A percentile compares a stretch with the other conserved stretches of the same genome.
Evolutionary conservation across 2,329 filamentous ascomycete genomes (phyloP).

Genomic region (Dothistroma septosporum): DNA sequence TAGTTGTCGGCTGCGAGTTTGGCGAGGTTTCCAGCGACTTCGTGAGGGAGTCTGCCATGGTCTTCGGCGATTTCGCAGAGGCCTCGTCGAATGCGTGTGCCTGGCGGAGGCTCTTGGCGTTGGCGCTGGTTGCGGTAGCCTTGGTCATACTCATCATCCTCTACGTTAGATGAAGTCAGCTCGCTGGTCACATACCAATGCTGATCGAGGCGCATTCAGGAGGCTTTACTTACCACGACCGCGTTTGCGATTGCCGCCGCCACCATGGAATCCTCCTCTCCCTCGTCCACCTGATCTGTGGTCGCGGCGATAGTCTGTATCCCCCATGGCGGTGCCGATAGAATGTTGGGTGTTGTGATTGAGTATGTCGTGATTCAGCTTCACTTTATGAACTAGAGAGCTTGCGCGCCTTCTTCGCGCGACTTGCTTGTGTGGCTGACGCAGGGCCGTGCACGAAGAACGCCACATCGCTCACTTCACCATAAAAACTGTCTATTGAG

Average conservation of each 20-base stretch:
- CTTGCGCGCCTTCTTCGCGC: background rate
- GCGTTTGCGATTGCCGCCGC: constrained; percentile 67
- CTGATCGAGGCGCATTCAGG: constrained; percentile 11
- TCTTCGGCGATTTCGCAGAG: constrained; percentile 78
- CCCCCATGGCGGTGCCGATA: constrained; percentile 26
- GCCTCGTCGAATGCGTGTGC: constrained; percentile 70
- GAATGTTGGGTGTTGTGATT: background rate
- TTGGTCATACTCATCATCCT: constrained; percentile 74
- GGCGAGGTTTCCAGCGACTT: constrained; percentile 71
- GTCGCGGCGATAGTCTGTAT: constrained; percentile 31
- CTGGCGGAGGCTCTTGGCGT: constrained; percentile 61
- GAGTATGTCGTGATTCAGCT: background rate
- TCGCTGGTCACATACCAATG: background rate
- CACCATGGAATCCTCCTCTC: constrained; percentile 45
- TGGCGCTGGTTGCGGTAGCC: constrained; percentile 68
- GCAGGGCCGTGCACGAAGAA: too few relatives aligned
- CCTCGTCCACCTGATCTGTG: constrained; percentile 19
- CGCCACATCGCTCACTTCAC: too few relatives aligned
- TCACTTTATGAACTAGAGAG: constrained; percentile 1
- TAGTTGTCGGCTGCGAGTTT: constrained; percentile 75
- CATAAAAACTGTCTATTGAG: too few relatives aligned
- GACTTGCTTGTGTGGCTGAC: background rate
- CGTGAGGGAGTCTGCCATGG: constrained; percentile 70
- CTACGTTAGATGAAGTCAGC: constrained; percentile 37
- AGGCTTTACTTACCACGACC: constrained; percentile 60